Evolutionary conservation across 1,284 basidiomycete species (phyloP).

Genomic region (Schizopora paradoxa): DNA sequence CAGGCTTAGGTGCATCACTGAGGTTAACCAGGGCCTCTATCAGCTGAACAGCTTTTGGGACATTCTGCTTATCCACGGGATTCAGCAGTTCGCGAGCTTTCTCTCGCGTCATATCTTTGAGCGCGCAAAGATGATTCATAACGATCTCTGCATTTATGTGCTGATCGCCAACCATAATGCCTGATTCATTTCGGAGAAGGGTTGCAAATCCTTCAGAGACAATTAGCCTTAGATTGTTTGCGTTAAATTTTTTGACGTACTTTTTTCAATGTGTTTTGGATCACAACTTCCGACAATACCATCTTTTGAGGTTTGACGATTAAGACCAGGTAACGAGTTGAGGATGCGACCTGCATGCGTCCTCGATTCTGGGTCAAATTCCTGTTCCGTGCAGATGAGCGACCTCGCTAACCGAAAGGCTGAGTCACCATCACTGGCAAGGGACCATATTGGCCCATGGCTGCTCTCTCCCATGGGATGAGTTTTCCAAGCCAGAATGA

Average conservation of each 20-base stretch:
- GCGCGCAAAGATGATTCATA: background rate
- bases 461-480: background rate
- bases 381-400: background rate
- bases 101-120: background rate
- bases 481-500: too few relatives aligned
- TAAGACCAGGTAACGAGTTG: background rate
- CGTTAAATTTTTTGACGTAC: too few relatives aligned
- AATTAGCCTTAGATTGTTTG: too few relatives aligned
- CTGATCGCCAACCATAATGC: too few relatives aligned
- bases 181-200: too few relatives aligned
- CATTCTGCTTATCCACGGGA: conserved; percentile 4
- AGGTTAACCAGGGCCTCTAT: background rate
- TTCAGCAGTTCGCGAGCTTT: background rate
- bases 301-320: background rate
- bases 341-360: background rate
- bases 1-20: background rate
- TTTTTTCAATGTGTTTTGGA: background rate
- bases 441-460: background rate
- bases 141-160: too few relatives aligned
- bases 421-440: background rate
- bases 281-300: background rate
- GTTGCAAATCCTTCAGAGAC: too few relatives aligned
- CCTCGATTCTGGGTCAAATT: background rate
- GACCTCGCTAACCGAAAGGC: background rate
- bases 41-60: conserved; percentile 1